Evolutionary conservation across 176 grass and related monocot genomes (phyloP), one percentile per base, ranked within the genome.

Genomic region (Phyllostachys edulis): DNA sequence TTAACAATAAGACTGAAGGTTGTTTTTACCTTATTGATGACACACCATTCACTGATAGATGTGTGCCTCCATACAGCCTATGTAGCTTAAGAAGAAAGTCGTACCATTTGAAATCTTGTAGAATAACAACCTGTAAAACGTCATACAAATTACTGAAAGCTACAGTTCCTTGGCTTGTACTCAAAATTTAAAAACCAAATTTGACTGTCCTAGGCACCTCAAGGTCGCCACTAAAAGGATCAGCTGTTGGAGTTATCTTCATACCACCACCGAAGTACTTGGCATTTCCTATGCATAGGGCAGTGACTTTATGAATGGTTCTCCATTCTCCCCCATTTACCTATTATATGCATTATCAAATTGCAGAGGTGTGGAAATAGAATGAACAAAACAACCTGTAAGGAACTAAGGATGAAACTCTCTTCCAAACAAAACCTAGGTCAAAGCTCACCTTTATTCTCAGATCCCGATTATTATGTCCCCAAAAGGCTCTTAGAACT

Each of bases 91-190:
- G 87, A 87, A 98, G 54, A 85, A 95, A 99, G 69, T 79, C 77
- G 17, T 94, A 90, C 93, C 96, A 99, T 84, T 94, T 94, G 88
- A 99, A 99, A 91, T 96, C 86, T 87, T 96, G 91, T 60, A 94
- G 85, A 92, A 92, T 89, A 85, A 96, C 93, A 54, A 96, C 85
- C 89, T 99, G 85, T 26, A 66, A 68, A 65, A 52, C 24, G n/a
- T n/a, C 78, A 73, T 1, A 76, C 9, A 29, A 86, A 72, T 91
- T 82, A 90, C 26, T 23, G 17, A 46, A 70, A 37, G 15, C 4
- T 40, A 63, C 18, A 32, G 59, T 69, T 39, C 20, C 57, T 66
- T 62, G 20, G 15, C 36, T 70, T 27, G 63, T 21, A 52, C 27
- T n/a, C 36, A 79, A 80, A 42, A 40, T 4, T 68, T 13, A 40